Evolutionary conservation across 1,284 basidiomycete genomes (phyloP).

Genomic region (Leccinum subatratum): DNA sequence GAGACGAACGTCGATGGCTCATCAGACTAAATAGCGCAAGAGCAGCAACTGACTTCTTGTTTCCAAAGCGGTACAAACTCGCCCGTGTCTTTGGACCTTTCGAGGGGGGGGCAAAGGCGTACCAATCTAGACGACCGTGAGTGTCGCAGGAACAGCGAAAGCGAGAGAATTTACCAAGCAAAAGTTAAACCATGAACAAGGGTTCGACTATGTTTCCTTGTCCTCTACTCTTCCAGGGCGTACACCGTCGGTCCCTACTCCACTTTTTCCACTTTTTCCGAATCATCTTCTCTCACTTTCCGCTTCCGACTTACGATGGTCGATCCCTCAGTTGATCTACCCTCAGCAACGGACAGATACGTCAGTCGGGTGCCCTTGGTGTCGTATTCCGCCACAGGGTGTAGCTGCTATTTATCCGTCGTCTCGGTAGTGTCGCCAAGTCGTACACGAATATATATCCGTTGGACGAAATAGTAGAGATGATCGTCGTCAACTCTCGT

Average conservation of each 20-base stretch:
- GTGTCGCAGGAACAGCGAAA: neutral
- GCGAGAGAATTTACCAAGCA: conserved; percentile 58
- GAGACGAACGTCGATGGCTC: conserved; percentile 83
- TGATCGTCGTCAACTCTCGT: conserved; percentile 53
- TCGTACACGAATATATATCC: conserved; percentile 80
- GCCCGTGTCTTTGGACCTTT: conserved; percentile 82
- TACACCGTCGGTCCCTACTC: too few relatives aligned
- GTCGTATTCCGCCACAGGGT: too few relatives aligned
- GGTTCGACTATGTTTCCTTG: too few relatives aligned
- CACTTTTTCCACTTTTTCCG: too few relatives aligned
- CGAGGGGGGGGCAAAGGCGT: conserved; percentile 87
- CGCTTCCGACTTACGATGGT: too few relatives aligned
- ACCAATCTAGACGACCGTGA: conserved; percentile 60
- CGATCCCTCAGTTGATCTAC: too few relatives aligned
- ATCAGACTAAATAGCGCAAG: conserved; percentile 21
- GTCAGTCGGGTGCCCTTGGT: too few relatives aligned
- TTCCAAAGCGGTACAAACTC: conserved; percentile 98
- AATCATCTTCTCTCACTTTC: too few relatives aligned
- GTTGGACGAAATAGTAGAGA: conserved; percentile 77
- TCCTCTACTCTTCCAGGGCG: too few relatives aligned
- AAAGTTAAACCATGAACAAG: conserved; percentile 43
- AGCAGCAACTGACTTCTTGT: conserved; percentile 67
- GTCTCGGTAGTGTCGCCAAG: conserved; percentile 12
- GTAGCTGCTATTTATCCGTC: too few relatives aligned
- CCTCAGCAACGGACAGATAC: too few relatives aligned